A percentile compares a stretch with the other conserved stretches of the same genome.
These are phyloP conservation scores for Tricholoma flavovirens DNA, from an alignment of 768 basidiomycete species.

Conservation along the genomic window DNA sequence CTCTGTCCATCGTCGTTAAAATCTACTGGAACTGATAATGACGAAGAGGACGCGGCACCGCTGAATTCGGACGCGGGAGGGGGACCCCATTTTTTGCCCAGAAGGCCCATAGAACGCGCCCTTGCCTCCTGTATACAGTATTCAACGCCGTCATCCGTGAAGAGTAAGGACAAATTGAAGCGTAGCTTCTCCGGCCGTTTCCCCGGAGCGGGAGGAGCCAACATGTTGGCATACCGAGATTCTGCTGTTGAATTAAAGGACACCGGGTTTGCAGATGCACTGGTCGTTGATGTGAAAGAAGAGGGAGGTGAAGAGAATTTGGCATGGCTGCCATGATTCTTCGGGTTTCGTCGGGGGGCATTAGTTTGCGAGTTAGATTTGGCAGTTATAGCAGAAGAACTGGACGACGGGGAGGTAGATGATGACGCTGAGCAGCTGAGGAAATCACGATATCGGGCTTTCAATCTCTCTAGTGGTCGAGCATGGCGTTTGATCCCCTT, in stretches of 20 bases:
- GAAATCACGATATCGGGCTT: constrained; percentile 77
- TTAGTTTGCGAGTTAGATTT: constrained; percentile 4
- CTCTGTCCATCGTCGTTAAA: constrained; percentile 58
- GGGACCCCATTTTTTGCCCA: constrained; percentile 79
- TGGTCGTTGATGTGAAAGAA: constrained; percentile 26
- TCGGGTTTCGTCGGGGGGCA: constrained; percentile 21
- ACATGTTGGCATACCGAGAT: constrained; percentile 66
- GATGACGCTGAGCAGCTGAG: constrained; percentile 50
- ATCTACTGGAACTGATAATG: constrained; percentile 40
- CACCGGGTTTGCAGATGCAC: constrained; percentile 18
- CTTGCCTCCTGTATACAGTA: constrained; percentile 83
- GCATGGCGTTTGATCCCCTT: constrained; percentile 79
- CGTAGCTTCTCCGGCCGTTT: constrained; percentile 68
- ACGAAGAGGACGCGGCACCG: constrained; percentile 26
- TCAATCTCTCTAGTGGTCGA: constrained; percentile 78
- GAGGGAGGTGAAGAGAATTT: constrained; percentile 24
- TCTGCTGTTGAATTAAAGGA: constrained; percentile 35
- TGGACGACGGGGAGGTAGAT: constrained; percentile 16
- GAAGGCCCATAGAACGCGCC: constrained; percentile 73
- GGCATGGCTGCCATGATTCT: constrained; percentile 20
- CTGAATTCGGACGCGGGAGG: constrained; percentile 46
- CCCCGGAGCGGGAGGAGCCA: constrained; percentile 60
- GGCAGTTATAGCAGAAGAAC: constrained; percentile 14
- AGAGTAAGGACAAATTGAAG: constrained; percentile 64
- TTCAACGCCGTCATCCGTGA: constrained; percentile 73